Evolutionary conservation across 2,329 filamentous ascomycete genomes (phyloP).

Genomic region (Fusarium udum): DNA sequence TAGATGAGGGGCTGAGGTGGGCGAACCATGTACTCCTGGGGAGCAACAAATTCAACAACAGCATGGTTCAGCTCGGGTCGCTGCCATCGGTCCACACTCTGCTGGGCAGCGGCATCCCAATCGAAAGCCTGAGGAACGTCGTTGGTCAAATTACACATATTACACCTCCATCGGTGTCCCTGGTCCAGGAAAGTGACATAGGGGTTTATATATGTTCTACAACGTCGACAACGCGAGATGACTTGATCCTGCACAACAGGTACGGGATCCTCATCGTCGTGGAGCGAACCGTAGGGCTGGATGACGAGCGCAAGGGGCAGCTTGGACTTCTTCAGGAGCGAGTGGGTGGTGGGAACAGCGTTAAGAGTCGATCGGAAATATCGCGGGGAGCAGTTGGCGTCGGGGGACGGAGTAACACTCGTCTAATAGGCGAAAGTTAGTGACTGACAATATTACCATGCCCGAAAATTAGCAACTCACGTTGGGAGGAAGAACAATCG

Average conservation of each 20-base stretch:
- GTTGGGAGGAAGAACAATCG: constrained; percentile 90
- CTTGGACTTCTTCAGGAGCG: constrained; percentile 94
- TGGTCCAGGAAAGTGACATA: constrained; percentile 97
- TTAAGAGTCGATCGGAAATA: constrained; percentile 97
- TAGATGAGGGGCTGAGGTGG: constrained; percentile 96
- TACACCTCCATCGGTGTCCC: constrained; percentile 97
- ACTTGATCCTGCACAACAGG: constrained; percentile 96
- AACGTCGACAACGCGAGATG: constrained; percentile 94
- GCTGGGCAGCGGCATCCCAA: constrained; percentile 93
- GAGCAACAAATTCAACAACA: constrained; percentile 97
- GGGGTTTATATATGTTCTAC: constrained; percentile 96
- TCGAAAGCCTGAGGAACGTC: constrained; percentile 99
- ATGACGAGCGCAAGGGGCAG: constrained; percentile 95
- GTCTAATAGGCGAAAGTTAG: constrained; percentile 66
- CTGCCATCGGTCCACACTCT: constrained; percentile 91
- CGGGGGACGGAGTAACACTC: constrained; percentile 88
- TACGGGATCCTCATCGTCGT: constrained; percentile 90
- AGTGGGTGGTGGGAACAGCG: constrained; percentile 90
- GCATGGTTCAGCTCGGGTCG: constrained; percentile 92
- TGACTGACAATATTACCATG: neutral
- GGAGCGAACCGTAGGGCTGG: constrained; percentile 91
- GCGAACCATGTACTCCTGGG: constrained; percentile 99
- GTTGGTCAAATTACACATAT: constrained; percentile 99
- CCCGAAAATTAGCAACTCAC: constrained; percentile 63
- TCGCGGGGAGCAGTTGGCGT: constrained; percentile 91